Evolutionary conservation across 2,329 filamentous ascomycete species (phyloP).

Genomic region (Ceratocystis lukuohia): DNA sequence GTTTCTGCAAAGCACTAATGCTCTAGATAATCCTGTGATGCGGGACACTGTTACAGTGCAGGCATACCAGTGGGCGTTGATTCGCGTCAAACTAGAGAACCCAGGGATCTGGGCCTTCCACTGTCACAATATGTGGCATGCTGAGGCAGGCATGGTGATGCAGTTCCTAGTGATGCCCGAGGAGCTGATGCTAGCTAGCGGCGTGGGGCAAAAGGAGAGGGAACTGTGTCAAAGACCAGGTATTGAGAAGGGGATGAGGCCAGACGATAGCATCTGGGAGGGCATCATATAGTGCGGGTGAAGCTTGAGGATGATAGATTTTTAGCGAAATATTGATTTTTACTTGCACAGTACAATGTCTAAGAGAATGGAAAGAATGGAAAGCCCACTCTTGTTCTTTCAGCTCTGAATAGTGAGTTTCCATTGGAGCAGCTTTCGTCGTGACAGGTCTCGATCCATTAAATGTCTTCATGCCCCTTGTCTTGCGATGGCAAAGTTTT

Average conservation of each 20-base stretch:
- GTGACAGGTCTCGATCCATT: too few relatives aligned
- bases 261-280: conserved; percentile 29
- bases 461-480: too few relatives aligned
- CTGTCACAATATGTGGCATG: conserved; percentile 47
- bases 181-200: background rate
- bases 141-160: conserved; percentile 46
- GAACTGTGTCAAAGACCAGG: conserved; percentile 25
- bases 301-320: background rate
- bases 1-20: conserved; percentile 23
- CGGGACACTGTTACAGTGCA: conserved; percentile 38
- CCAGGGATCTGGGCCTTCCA: conserved; percentile 46
- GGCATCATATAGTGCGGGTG: conserved; percentile 22
- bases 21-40: conserved; percentile 26
- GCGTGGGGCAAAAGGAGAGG: conserved; percentile 20
- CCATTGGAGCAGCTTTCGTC: too few relatives aligned
- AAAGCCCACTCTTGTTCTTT: too few relatives aligned
- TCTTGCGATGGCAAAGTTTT: too few relatives aligned
- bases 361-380: too few relatives aligned
- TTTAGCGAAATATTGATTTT: background rate
- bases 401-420: too few relatives aligned
- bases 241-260: conserved; percentile 26
- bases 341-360: background rate
- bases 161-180: conserved; percentile 32
- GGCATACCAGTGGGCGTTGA: conserved; percentile 40
- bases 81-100: conserved; percentile 44